These are phyloP conservation scores for Pichia sp. DNA, from an alignment of 1,139 yeast genomes.

Conservation along the genomic window DNA sequence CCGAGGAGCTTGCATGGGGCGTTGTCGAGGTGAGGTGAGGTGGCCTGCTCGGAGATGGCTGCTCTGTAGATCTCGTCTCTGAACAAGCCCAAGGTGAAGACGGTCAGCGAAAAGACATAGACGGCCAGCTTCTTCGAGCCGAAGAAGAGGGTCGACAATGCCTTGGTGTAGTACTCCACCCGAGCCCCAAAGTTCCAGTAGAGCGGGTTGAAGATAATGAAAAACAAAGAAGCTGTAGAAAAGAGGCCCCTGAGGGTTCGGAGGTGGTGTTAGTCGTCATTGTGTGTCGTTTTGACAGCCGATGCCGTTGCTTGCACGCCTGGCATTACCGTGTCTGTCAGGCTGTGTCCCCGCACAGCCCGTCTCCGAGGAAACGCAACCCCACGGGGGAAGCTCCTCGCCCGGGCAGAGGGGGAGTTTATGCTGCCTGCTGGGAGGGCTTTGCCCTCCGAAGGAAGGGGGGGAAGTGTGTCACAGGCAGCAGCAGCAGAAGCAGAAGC, in stretches of 20 bases:
- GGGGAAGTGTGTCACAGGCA: too few relatives aligned
- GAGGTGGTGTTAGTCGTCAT: background rate
- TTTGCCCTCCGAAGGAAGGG: too few relatives aligned
- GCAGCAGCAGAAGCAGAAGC: background rate
- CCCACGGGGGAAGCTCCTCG: too few relatives aligned
- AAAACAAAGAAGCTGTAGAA: constrained; percentile 36
- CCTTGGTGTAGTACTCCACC: constrained; percentile 69
- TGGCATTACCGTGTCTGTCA: too few relatives aligned
- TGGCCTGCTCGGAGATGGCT: constrained; percentile 58
- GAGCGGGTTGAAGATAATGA: constrained; percentile 85
- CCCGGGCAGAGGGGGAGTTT: too few relatives aligned
- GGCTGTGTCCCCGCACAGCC: too few relatives aligned
- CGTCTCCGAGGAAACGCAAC: too few relatives aligned
- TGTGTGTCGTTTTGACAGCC: too few relatives aligned
- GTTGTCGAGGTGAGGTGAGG: constrained; percentile 39
- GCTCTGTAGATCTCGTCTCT: constrained; percentile 73
- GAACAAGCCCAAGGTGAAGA: constrained; percentile 76
- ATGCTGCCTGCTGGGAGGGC: too few relatives aligned
- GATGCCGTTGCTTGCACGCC: too few relatives aligned
- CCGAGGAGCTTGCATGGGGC: constrained; percentile 43
- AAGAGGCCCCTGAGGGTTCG: background rate
- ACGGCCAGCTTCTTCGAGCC: constrained; percentile 75
- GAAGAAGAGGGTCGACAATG: constrained; percentile 66
- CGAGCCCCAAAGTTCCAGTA: constrained; percentile 95
- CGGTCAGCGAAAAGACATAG: constrained; percentile 73